Evolutionary conservation across 768 basidiomycete genomes (phyloP).

Genomic region (Suillus subluteus): DNA sequence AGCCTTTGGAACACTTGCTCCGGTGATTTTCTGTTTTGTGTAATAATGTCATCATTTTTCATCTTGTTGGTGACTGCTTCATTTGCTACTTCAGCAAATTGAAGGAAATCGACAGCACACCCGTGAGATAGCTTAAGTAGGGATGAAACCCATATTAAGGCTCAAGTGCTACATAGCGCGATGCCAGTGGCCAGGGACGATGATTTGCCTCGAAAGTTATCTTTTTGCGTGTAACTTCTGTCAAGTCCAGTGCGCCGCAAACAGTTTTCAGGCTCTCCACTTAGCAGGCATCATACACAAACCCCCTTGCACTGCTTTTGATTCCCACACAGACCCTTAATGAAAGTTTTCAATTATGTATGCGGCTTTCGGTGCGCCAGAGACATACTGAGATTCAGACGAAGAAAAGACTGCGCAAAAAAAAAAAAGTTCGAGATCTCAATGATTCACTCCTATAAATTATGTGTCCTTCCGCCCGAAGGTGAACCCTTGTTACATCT

Average conservation of each 20-base stretch:
- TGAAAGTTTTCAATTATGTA: background rate
- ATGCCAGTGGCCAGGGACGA: background rate
- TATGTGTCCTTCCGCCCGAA: background rate
- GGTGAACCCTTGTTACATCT: slow-evolving; percentile 23
- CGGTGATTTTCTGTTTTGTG: background rate
- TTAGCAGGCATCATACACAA: background rate
- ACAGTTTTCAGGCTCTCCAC: background rate
- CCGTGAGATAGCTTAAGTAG: background rate
- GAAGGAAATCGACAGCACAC: background rate
- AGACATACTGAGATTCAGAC: background rate
- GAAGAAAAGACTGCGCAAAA: background rate
- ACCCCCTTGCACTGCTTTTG: background rate
- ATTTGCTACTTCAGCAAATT: background rate
- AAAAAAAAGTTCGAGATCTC: background rate
- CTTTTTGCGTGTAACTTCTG: background rate
- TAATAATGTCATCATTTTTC: background rate
- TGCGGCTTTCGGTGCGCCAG: background rate
- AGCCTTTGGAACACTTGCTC: background rate
- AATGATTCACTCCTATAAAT: background rate
- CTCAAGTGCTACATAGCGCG: background rate
- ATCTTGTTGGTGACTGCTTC: too few relatives aligned
- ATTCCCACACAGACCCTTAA: background rate
- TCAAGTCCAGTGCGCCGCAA: background rate
- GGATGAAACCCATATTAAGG: background rate
- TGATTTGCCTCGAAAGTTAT: background rate